These are phyloP conservation scores for Diaporthe ilicicola DNA, from an alignment of 2,329 filamentous ascomycete species.

Conservation along the genomic window DNA sequence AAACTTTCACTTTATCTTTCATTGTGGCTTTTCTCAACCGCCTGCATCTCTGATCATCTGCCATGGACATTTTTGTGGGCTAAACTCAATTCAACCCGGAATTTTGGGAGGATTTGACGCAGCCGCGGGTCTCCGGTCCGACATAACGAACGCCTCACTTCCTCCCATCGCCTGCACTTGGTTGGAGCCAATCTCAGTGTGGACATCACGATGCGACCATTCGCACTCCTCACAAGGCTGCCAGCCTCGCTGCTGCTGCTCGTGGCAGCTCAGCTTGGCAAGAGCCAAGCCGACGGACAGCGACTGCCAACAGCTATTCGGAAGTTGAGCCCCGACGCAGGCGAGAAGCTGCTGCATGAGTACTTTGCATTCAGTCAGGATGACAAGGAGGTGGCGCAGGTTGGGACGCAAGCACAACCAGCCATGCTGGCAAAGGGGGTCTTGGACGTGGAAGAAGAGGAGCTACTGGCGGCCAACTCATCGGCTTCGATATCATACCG, in stretches of 20 bases:
- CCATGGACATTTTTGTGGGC: neutral
- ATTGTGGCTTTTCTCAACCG: neutral
- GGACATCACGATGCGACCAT: constrained; percentile 47
- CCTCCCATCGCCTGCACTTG: neutral
- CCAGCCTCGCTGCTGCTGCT: constrained; percentile 57
- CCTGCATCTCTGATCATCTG: neutral
- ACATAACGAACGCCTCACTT: neutral
- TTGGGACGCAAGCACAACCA: constrained; percentile 29
- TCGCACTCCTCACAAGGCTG: constrained; percentile 47
- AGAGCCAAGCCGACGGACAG: constrained; percentile 41
- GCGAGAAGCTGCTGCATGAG: constrained; percentile 77
- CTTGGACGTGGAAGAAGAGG: constrained; percentile 39
- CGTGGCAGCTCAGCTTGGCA: constrained; percentile 48
- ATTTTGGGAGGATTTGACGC: neutral
- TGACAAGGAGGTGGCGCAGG: constrained; percentile 38
- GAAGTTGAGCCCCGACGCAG: constrained; percentile 76
- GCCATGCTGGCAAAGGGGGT: constrained; percentile 4
- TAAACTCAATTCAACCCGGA: neutral
- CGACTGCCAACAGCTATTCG: constrained; percentile 67
- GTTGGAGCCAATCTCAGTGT: neutral
- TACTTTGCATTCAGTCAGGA: constrained; percentile 63
- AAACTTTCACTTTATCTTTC: neutral
- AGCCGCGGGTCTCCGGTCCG: neutral
- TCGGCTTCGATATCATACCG: constrained; percentile 50
- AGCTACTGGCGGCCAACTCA: constrained; percentile 42